Percentiles rank a stretch among this genome's conserved stretches.
Conservation (phyloP, 257 asterid genomes). For the Ajuga chamaepitys region DNA sequence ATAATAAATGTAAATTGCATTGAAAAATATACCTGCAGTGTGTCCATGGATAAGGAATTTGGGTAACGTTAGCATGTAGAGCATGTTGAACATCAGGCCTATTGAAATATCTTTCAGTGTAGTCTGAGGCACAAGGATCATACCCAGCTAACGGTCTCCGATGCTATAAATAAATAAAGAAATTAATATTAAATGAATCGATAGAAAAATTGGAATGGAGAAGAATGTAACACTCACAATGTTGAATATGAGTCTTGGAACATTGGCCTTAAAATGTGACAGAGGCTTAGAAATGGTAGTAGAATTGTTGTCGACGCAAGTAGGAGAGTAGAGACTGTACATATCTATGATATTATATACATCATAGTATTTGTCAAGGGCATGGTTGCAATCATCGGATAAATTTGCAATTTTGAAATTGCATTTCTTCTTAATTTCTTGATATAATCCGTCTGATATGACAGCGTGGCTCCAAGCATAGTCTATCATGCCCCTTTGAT, state of each 20-base stretch:
- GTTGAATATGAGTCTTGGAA: conserved; percentile 29
- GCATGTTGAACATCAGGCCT: conserved; percentile 72
- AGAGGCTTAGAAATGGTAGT: conserved; percentile 3
- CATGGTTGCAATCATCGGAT: conserved; percentile 24
- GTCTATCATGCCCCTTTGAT: conserved; percentile 73
- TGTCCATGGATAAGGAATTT: conserved; percentile 65
- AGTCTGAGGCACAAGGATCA: conserved; percentile 58
- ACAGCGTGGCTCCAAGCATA: conserved; percentile 94
- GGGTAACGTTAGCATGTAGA: conserved; percentile 76
- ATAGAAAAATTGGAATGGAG: neutral
- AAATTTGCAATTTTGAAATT: conserved; percentile 32
- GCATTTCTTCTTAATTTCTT: conserved; percentile 39
- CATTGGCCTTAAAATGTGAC: conserved; percentile 17
- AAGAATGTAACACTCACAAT: conserved; percentile 25
- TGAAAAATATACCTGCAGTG: conserved; percentile 53
- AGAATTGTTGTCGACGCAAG: conserved; percentile 23
- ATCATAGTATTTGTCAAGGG: conserved; percentile 37
- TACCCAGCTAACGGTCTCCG: conserved; percentile 45
- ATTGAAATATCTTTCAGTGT: conserved; percentile 46
- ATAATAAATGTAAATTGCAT: neutral
- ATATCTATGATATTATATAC: conserved; percentile 63
- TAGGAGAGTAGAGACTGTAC: conserved; percentile 75
- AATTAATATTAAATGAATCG: neutral
- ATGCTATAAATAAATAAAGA: conserved; percentile 5
- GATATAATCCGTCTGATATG: conserved; percentile 60